These are phyloP conservation scores for Colletotrichum euphorbiae DNA, from an alignment of 2,329 filamentous ascomycete species.

Conservation along the genomic window DNA sequence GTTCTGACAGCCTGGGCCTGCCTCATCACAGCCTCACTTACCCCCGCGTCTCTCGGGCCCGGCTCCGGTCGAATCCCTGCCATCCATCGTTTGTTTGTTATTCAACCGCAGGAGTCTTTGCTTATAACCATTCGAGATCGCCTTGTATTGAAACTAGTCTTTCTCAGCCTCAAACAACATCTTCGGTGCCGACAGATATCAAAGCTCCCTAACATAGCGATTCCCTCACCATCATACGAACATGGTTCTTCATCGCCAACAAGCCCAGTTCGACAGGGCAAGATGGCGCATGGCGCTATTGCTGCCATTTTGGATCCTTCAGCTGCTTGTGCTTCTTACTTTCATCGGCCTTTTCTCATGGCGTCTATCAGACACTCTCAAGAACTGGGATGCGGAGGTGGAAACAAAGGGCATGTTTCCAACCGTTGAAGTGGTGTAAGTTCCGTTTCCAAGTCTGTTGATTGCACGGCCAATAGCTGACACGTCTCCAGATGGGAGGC, in stretches of 20 bases:
- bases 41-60: constrained; percentile 31
- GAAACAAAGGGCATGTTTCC: constrained; percentile 52
- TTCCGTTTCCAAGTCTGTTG: constrained; percentile 29
- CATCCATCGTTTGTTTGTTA: constrained; percentile 20
- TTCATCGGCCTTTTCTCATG: constrained; percentile 66
- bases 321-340: constrained; percentile 58
- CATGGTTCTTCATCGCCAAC: constrained; percentile 60
- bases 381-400: constrained; percentile 55
- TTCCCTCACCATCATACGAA: constrained; percentile 37
- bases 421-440: constrained; percentile 64
- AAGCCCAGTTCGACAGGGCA: constrained; percentile 64
- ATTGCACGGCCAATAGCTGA: constrained; percentile 2
- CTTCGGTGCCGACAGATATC: constrained; percentile 11
- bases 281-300: constrained; percentile 63
- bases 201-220: constrained; percentile 12
- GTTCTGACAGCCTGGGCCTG: constrained; percentile 28
- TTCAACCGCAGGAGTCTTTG: constrained; percentile 1
- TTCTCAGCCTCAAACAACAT: constrained; percentile 26
- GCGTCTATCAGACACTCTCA: constrained; percentile 61
- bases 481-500: constrained; percentile 61
- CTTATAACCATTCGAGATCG: constrained; percentile 27
- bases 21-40: constrained; percentile 36
- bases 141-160: constrained; percentile 21
- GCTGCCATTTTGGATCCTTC: constrained; percentile 62
- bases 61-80: constrained; percentile 26